These are phyloP conservation scores for Hypoxylon intermedium DNA, from an alignment of 495 filamentous ascomycete genomes.

Conservation along the genomic window DNA sequence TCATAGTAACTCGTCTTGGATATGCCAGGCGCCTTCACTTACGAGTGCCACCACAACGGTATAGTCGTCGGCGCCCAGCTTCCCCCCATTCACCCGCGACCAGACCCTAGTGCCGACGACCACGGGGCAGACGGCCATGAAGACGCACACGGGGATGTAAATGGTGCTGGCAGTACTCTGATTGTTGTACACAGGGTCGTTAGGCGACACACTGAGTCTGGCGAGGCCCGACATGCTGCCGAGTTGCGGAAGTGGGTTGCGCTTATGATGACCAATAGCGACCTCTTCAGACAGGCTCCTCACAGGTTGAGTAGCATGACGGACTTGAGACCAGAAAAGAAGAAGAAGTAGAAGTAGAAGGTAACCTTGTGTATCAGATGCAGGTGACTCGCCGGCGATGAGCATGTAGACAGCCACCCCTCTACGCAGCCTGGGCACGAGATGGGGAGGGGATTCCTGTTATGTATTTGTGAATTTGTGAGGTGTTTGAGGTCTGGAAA, in stretches of 20 bases:
- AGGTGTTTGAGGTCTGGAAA: no score
- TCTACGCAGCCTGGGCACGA: not conserved
- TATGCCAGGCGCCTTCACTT: constrained; percentile 14
- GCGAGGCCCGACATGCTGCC: constrained; percentile 9
- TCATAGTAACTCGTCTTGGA: not conserved
- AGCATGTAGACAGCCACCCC: constrained; percentile 5
- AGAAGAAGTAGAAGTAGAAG: not conserved
- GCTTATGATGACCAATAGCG: not conserved
- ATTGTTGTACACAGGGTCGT: constrained; percentile 1
- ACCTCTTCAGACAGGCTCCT: not conserved
- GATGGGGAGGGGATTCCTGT: not conserved
- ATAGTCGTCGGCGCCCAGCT: constrained; percentile 42
- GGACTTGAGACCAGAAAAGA: not conserved
- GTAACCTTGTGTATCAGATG: no score
- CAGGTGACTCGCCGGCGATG: not conserved
- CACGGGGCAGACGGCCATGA: constrained; percentile 37
- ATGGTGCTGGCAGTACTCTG: constrained; percentile 32
- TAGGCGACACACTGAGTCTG: not conserved
- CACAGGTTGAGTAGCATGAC: not conserved
- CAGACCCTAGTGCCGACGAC: constrained; percentile 36
- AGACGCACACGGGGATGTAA: constrained; percentile 36
- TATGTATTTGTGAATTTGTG: not conserved
- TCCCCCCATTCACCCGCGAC: constrained; percentile 36
- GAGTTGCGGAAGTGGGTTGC: not conserved
- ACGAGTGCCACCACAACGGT: constrained; percentile 41